These are phyloP conservation scores for Pythium myriotylum DNA, from an alignment of 352 stramenopile genomes.

Conservation along the genomic window DNA sequence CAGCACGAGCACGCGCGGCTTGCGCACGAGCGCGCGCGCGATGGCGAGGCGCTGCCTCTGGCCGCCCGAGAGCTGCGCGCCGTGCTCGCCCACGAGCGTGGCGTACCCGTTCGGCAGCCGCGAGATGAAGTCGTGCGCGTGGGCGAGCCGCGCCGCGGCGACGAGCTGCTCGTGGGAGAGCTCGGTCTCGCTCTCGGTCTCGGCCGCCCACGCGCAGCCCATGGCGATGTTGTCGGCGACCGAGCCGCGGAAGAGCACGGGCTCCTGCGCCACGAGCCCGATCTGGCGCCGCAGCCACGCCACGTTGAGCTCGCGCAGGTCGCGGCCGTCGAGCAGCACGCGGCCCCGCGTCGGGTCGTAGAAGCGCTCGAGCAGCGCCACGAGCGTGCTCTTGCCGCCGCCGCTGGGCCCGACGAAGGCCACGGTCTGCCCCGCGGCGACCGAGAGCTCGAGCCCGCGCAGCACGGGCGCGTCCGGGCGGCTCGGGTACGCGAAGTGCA, in stretches of 20 bases:
- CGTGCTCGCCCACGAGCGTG: conserved; percentile 64
- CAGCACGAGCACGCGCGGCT: background rate
- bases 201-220: background rate
- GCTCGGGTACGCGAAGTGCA: conserved; percentile 41
- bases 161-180: conserved; percentile 71
- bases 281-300: too few species aligned
- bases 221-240: conserved; percentile 48
- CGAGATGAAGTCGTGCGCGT: conserved; percentile 91
- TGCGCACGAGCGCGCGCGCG: background rate
- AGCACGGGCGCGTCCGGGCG: conserved; percentile 55
- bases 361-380: conserved; percentile 72
- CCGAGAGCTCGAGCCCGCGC: too few species aligned
- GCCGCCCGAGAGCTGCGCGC: conserved; percentile 45
- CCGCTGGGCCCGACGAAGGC: conserved; percentile 17
- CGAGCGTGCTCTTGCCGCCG: conserved; percentile 32
- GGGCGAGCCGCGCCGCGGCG: conserved; percentile 86
- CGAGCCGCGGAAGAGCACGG: too few species aligned
- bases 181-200: conserved; percentile 10
- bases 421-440: too few species aligned
- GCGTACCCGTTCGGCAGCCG: conserved; percentile 86
- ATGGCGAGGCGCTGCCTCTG: conserved; percentile 49
- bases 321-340: too few species aligned
- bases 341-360: conserved; percentile 45
- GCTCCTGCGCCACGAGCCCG: too few species aligned
- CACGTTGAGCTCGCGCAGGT: too few species aligned